phyloP scores from a whole-genome alignment of 2,329 filamentous ascomycete genomes.

The Trichophyton schoenleinii region DNA sequence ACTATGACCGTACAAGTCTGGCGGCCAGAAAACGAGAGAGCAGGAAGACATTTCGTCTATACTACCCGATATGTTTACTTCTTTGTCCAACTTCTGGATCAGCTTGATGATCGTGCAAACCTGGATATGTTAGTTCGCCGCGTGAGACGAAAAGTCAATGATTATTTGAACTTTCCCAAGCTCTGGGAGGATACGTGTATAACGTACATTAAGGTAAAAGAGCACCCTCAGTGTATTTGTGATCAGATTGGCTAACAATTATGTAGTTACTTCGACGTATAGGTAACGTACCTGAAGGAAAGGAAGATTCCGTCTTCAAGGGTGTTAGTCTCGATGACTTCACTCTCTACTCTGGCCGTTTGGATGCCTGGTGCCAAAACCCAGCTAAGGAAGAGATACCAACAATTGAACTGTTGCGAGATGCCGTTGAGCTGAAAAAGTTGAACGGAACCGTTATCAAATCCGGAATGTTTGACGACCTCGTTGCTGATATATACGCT shows the following conservation, averaged over 20 bases:
- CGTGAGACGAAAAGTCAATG: constrained; percentile 67
- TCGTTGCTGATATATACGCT: constrained; percentile 85
- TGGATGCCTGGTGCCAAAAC: constrained; percentile 47
- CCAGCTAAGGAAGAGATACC: constrained; percentile 31
- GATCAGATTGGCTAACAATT: constrained; percentile 14
- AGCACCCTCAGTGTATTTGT: constrained; percentile 1
- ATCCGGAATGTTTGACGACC: constrained; percentile 70
- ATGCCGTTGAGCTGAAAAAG: constrained; percentile 57
- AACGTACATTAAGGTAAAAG: constrained; percentile 41
- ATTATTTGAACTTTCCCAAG: constrained; percentile 52
- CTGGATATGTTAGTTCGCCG: constrained; percentile 68
- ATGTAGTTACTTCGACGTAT: constrained; percentile 44
- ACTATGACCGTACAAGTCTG: constrained; percentile 91
- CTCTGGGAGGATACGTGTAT: constrained; percentile 51
- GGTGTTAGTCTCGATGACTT: constrained; percentile 55
- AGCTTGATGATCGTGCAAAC: constrained; percentile 60
- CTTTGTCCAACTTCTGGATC: constrained; percentile 60
- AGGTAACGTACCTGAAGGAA: constrained; percentile 45
- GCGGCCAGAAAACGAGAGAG: constrained; percentile 77
- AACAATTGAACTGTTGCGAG: constrained; percentile 50
- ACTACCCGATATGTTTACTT: constrained; percentile 77
- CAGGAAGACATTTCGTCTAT: constrained; percentile 83
- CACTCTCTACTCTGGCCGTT: constrained; percentile 42
- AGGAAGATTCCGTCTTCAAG: constrained; percentile 39
- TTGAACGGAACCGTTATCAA: constrained; percentile 85